Percentiles rank a stretch among this genome's conserved stretches.
Conservation (phyloP, 208 protist genomes). For the Leishmania tarentolae region DNA sequence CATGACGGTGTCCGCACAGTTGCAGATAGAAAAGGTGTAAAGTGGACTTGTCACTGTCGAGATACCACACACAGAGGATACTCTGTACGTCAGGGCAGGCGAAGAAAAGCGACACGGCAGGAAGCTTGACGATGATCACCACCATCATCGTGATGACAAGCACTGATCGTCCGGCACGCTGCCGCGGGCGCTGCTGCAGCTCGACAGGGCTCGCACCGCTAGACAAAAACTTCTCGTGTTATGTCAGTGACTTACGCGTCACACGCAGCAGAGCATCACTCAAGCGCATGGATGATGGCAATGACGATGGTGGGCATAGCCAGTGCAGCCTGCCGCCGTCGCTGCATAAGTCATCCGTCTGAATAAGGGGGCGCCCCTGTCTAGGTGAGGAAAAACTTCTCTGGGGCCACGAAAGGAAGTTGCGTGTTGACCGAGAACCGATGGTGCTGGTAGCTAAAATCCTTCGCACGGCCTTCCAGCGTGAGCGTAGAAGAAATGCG, state of each 20-base stretch:
- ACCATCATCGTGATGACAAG: slow-evolving; percentile 25
- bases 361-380: slow-evolving; percentile 22
- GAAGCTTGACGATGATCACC: slow-evolving; percentile 9
- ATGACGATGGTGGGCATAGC: not conserved
- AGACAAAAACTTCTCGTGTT: slow-evolving; percentile 37
- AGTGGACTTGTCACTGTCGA: slow-evolving; percentile 91
- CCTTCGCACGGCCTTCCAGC: slow-evolving; percentile 80
- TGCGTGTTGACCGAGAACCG: slow-evolving; percentile 89
- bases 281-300: slow-evolving; percentile 12
- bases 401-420: slow-evolving; percentile 91
- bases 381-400: slow-evolving; percentile 74
- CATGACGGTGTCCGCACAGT: slow-evolving; percentile 74
- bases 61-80: slow-evolving; percentile 86
- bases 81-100: slow-evolving; percentile 39
- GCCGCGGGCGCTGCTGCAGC: slow-evolving; percentile 42
- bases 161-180: slow-evolving; percentile 48
- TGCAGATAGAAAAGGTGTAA: slow-evolving; percentile 83
- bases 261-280: slow-evolving; percentile 9
- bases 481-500: slow-evolving; percentile 59
- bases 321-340: not conserved
- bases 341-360: slow-evolving; percentile 3
- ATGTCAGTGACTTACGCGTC: not conserved
- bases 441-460: slow-evolving; percentile 91
- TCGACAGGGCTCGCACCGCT: slow-evolving; percentile 54
- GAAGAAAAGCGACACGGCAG: slow-evolving; percentile 28